Evolutionary conservation across 2,329 filamentous ascomycete genomes (phyloP).

Genomic region (Fusarium haematococcum): DNA sequence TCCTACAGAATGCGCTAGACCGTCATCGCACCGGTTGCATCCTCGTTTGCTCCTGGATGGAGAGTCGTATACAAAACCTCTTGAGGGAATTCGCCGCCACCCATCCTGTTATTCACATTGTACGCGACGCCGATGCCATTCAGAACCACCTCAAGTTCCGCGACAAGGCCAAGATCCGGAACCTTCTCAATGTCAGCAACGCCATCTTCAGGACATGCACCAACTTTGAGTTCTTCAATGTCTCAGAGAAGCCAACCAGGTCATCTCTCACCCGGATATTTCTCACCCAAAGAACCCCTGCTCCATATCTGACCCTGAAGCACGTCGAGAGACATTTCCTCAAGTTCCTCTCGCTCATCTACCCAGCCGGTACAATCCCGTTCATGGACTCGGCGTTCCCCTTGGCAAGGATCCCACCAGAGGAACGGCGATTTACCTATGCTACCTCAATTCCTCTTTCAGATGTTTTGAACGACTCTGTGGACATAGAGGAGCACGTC

Average conservation of each 20-base stretch:
- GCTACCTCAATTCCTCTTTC: constrained; percentile 72
- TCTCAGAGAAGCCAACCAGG: constrained; percentile 66
- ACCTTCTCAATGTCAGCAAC: constrained; percentile 68
- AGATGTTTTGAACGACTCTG: constrained; percentile 62
- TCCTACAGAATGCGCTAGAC: constrained; percentile 70
- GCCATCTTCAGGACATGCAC: constrained; percentile 73
- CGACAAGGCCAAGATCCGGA: constrained; percentile 66
- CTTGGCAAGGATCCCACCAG: constrained; percentile 69
- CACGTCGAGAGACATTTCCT: constrained; percentile 76
- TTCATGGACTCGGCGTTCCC: constrained; percentile 74
- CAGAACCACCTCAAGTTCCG: constrained; percentile 70
- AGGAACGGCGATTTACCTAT: constrained; percentile 74
- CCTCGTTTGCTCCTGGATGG: constrained; percentile 80
- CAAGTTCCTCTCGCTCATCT: constrained; percentile 73
- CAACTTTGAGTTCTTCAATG: constrained; percentile 82
- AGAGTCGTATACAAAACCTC: constrained; percentile 69
- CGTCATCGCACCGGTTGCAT: constrained; percentile 71
- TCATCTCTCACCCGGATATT: constrained; percentile 25
- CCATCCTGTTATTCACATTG: constrained; percentile 78
- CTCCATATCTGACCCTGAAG: constrained; percentile 75
- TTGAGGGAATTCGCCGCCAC: constrained; percentile 71
- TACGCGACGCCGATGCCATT: constrained; percentile 74
- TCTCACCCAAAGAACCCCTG: constrained; percentile 54
- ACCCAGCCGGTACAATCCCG: constrained; percentile 64
- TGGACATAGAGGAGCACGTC: constrained; percentile 74